phyloP scores from a whole-genome alignment of 169 alveolate genomes.

The Ichthyophthirius multifiliis region DNA sequence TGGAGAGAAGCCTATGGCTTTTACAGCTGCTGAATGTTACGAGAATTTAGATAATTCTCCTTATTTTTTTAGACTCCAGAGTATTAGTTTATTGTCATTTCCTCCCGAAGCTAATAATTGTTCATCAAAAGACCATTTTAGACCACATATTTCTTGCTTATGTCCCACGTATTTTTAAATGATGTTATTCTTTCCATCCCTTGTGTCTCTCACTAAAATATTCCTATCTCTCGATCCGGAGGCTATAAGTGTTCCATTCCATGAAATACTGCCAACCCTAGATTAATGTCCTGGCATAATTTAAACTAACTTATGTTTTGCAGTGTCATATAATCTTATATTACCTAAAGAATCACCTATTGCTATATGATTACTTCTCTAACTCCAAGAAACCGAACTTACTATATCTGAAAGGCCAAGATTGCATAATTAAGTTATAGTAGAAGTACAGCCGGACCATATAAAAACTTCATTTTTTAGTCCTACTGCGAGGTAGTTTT shows the following conservation, averaged over 20 bases:
- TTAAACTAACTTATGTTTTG: constrained; percentile 38
- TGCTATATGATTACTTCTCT: constrained; percentile 56
- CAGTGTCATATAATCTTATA: constrained; percentile 68
- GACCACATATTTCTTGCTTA: constrained; percentile 55
- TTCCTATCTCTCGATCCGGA: constrained; percentile 70
- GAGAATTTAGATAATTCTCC: constrained; percentile 38
- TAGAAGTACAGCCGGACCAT: constrained; percentile 64
- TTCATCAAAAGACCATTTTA: constrained; percentile 75
- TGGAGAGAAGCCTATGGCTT: constrained; percentile 82
- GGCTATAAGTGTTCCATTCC: constrained; percentile 57
- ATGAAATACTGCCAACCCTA: constrained; percentile 71
- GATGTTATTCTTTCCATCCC: constrained; percentile 34
- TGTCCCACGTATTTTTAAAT: constrained; percentile 42
- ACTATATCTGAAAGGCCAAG: constrained; percentile 12
- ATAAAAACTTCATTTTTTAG: constrained; percentile 60
- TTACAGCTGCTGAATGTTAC: constrained; percentile 72
- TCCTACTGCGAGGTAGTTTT: constrained; percentile 73
- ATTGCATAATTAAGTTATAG: constrained; percentile 56
- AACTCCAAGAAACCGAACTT: constrained; percentile 56
- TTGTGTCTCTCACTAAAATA: constrained; percentile 56
- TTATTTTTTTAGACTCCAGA: constrained; percentile 50
- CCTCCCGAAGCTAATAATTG: constrained; percentile 75
- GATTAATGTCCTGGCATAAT: constrained; percentile 51
- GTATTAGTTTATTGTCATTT: constrained; percentile 68
- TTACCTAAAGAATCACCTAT: constrained; percentile 70